Evolutionary conservation across 371 early-diverging fungal genomes (phyloP).

Genomic region (Mortierella sp.): DNA sequence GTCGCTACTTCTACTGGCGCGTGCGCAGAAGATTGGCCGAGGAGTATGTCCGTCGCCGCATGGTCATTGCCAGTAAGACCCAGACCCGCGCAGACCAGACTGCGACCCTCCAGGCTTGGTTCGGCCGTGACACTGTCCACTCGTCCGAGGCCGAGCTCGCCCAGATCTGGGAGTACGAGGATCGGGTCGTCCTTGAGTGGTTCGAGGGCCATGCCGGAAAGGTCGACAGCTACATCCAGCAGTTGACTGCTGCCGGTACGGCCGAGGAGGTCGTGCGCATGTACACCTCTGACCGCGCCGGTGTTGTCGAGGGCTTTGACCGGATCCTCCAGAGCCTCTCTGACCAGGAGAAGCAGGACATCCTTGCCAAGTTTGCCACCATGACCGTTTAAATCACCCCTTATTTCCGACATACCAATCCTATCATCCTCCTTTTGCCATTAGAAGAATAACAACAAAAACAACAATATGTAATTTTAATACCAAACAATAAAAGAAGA

Average conservation of each 20-base stretch:
- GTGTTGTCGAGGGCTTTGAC: conserved; percentile 57
- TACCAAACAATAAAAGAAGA: not conserved
- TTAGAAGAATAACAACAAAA: conserved; percentile 6
- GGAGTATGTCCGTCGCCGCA: conserved; percentile 75
- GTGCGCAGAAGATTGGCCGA: conserved; percentile 85
- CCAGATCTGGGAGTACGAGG: conserved; percentile 66
- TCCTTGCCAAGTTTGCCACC: conserved; percentile 48
- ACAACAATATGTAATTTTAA: conserved; percentile 13
- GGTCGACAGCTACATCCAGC: conserved; percentile 63
- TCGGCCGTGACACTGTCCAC: conserved; percentile 57
- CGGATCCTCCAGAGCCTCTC: conserved; percentile 49
- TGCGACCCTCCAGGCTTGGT: conserved; percentile 70
- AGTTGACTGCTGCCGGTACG: conserved; percentile 59
- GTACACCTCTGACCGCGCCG: conserved; percentile 51
- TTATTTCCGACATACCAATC: not conserved
- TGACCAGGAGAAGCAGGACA: conserved; percentile 53
- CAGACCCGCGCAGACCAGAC: conserved; percentile 66
- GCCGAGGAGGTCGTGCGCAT: conserved; percentile 43
- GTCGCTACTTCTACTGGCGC: conserved; percentile 95
- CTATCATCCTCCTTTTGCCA: not conserved
- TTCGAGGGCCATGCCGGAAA: conserved; percentile 66
- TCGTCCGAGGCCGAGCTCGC: conserved; percentile 48
- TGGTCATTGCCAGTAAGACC: conserved; percentile 59
- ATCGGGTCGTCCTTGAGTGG: conserved; percentile 73
- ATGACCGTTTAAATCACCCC: conserved; percentile 24